Evolutionary conservation across 192 early-diverging fungal species (phyloP).

Genomic region (Lobulomyces angularis): DNA sequence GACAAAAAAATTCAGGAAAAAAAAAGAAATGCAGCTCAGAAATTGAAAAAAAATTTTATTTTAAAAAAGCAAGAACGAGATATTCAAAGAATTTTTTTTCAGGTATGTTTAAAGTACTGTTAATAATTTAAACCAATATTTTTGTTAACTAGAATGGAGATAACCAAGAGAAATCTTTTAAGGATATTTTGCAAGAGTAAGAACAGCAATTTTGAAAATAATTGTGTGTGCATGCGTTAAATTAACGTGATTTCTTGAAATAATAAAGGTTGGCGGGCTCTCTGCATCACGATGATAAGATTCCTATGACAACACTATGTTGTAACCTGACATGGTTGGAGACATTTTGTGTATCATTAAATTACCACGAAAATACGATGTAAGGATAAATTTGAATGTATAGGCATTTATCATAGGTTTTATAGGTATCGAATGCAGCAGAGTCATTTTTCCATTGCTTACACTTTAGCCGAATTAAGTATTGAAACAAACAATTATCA

Average conservation of each 20-base stretch:
- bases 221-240: too few species aligned
- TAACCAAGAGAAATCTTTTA: conserved; percentile 12
- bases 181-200: conserved; percentile 25
- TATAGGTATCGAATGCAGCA: conserved; percentile 32
- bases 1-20: conserved; percentile 14
- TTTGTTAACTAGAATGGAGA: conserved; percentile 1
- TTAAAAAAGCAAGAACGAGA: conserved; percentile 27
- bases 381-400: too few species aligned
- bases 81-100: conserved; percentile 24
- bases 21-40: conserved; percentile 9
- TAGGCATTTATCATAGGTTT: too few species aligned
- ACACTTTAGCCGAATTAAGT: conserved; percentile 23
- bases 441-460: conserved; percentile 29
- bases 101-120: conserved; percentile 8
- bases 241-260: too few species aligned
- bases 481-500: too few species aligned
- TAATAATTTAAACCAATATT: neutral
- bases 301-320: conserved; percentile 17
- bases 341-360: conserved; percentile 31
- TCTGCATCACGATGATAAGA: conserved; percentile 28
- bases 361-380: conserved; percentile 39
- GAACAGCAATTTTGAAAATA: too few species aligned
- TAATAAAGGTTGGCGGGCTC: conserved; percentile 16
- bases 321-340: conserved; percentile 35
- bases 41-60: conserved; percentile 29